Conservation (phyloP, 768 basidiomycete genomes). For the Chlorophyllum brunneum region DNA sequence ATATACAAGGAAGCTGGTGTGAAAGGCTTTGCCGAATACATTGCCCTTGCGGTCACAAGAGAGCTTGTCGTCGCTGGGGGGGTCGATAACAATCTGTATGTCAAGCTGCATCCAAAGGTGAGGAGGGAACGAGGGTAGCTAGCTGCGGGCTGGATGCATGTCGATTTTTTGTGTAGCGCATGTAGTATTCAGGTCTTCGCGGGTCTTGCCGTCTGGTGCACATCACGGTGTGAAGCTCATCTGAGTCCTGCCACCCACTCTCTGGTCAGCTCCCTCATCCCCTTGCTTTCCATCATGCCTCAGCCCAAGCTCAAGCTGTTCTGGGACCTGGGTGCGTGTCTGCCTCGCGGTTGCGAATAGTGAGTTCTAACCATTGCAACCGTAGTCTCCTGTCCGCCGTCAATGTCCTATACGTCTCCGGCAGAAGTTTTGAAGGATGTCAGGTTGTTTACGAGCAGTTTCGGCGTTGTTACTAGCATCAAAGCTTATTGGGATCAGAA, state of each 20-base stretch:
- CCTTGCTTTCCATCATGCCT: background rate
- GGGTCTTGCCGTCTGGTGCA: too few species aligned
- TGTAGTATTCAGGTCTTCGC: too few species aligned
- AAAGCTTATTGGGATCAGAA: slow-evolving; percentile 10
- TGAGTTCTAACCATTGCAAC: background rate
- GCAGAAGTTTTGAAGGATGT: background rate
- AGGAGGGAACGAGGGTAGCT: background rate
- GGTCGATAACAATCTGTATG: background rate
- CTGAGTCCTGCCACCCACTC: too few species aligned
- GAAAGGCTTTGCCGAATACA: slow-evolving; percentile 9
- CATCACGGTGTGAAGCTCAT: too few species aligned
- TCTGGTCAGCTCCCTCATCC: background rate
- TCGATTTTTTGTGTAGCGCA: background rate
- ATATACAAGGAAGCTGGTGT: slow-evolving; percentile 11
- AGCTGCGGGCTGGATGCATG: background rate
- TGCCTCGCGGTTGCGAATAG: background rate
- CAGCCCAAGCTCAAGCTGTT: slow-evolving; percentile 8
- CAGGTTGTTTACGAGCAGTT: background rate
- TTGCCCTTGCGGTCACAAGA: slow-evolving; percentile 7
- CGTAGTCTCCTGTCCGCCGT: slow-evolving; percentile 4
- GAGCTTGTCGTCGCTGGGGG: slow-evolving; percentile 12
- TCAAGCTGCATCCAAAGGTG: background rate
- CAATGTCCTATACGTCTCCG: slow-evolving; percentile 1
- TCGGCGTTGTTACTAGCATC: slow-evolving; percentile 9
- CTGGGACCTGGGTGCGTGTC: slow-evolving; percentile 15